Evolutionary conservation across 306 rosid genomes (phyloP).

Genomic region (Comarum palustre): DNA sequence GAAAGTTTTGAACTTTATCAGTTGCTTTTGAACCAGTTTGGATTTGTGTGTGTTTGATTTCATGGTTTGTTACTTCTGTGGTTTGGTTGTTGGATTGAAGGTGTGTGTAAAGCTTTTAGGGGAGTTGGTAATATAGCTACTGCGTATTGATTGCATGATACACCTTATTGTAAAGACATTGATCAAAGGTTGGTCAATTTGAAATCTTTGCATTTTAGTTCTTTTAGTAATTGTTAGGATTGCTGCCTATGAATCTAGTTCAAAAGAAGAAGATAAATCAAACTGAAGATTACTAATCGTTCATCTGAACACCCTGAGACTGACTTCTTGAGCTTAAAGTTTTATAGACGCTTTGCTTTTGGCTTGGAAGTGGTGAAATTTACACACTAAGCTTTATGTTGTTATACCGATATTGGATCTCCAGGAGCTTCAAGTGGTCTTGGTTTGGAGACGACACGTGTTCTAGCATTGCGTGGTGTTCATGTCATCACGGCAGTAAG

Average conservation of each 20-base stretch:
- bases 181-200: background rate
- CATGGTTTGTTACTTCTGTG: background rate
- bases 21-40: background rate
- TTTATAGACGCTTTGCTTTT: background rate
- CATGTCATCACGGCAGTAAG: conserved; percentile 85
- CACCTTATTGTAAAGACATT: background rate
- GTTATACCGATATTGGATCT: conserved; percentile 15
- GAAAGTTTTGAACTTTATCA: background rate
- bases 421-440: conserved; percentile 87
- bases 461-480: conserved; percentile 69
- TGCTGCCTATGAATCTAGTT: background rate
- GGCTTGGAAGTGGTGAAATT: background rate
- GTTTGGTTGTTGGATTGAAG: background rate
- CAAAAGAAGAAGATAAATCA: background rate
- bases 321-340: background rate
- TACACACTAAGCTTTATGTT: background rate
- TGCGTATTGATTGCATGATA: background rate
- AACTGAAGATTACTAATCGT: background rate
- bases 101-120: background rate
- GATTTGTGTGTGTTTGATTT: background rate
- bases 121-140: background rate
- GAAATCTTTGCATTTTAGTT: background rate
- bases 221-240: background rate
- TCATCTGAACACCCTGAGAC: background rate
- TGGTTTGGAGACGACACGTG: conserved; percentile 66